A percentile compares a stretch with the other conserved stretches of the same genome.
phyloP scores from a whole-genome alignment of 2,329 filamentous ascomycete species.

The Aspergillus latus region DNA sequence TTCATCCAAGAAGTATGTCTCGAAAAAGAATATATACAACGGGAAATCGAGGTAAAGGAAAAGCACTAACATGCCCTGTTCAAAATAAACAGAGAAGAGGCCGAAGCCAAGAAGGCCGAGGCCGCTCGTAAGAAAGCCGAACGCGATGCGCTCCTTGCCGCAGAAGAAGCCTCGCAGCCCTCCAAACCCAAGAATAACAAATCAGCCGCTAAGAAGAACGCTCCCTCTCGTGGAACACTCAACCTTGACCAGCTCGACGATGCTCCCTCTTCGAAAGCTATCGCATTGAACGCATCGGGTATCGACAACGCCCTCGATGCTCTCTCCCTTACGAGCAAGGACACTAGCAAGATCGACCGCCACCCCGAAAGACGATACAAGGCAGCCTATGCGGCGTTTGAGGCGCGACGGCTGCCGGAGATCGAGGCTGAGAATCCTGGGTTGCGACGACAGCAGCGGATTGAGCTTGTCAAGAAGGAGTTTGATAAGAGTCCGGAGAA shows the following conservation, averaged over 20 bases:
- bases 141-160: slow-evolving; percentile 75
- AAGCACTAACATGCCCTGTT: slow-evolving; percentile 2
- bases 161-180: slow-evolving; percentile 72
- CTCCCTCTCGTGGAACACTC: slow-evolving; percentile 40
- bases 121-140: slow-evolving; percentile 87
- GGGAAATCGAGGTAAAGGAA: neutral
- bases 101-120: slow-evolving; percentile 80
- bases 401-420: slow-evolving; percentile 77
- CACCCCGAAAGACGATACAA: slow-evolving; percentile 87
- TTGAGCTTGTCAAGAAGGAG: slow-evolving; percentile 82
- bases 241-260: slow-evolving; percentile 75
- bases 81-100: slow-evolving; percentile 66
- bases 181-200: slow-evolving; percentile 61
- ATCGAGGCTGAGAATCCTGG: slow-evolving; percentile 82
- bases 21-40: neutral
- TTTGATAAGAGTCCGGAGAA: slow-evolving; percentile 95
- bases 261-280: slow-evolving; percentile 34
- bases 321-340: slow-evolving; percentile 63
- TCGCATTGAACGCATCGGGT: slow-evolving; percentile 73
- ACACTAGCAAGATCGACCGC: slow-evolving; percentile 71
- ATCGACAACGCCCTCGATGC: slow-evolving; percentile 95
- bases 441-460: slow-evolving; percentile 77
- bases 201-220: slow-evolving; percentile 51
- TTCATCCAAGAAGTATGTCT: slow-evolving; percentile 74
- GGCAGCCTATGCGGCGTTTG: slow-evolving; percentile 78